These are phyloP conservation scores for Adenanthera pavonina DNA, from an alignment of 306 rosid genomes.

Conservation along the genomic window DNA sequence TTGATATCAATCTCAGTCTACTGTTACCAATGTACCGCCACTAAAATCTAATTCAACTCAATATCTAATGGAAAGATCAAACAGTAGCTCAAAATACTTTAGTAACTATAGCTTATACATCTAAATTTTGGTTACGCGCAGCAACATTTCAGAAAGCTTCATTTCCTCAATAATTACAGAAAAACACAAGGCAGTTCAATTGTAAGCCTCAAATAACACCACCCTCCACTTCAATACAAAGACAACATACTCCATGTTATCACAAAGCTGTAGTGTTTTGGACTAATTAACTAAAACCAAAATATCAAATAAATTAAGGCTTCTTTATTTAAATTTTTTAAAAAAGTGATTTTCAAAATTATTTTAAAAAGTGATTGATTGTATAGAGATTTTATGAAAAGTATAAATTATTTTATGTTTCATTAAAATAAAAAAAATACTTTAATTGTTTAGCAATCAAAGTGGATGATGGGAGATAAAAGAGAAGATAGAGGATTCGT, in stretches of 20 bases:
- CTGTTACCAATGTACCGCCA: constrained; percentile 28
- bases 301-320: no score
- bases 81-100: background rate
- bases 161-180: background rate
- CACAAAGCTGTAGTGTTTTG: background rate
- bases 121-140: constrained; percentile 7
- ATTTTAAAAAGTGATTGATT: no score
- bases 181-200: background rate
- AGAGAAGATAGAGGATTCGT: no score
- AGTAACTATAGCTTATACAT: background rate
- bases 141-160: background rate
- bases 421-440: no score
- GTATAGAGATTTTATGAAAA: no score
- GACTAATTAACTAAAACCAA: no score
- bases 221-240: background rate
- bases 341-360: no score
- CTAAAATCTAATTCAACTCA: background rate
- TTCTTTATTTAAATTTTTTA: no score
- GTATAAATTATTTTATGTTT: no score
- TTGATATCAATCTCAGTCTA: constrained; percentile 15
- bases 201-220: background rate
- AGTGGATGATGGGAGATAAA: no score
- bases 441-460: no score
- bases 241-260: constrained; percentile 9
- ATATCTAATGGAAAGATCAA: background rate